Evolutionary conservation across 148 eudicot species (phyloP), one percentile per base, ranked within the genome.

Genomic region (Limonium bicolor): DNA sequence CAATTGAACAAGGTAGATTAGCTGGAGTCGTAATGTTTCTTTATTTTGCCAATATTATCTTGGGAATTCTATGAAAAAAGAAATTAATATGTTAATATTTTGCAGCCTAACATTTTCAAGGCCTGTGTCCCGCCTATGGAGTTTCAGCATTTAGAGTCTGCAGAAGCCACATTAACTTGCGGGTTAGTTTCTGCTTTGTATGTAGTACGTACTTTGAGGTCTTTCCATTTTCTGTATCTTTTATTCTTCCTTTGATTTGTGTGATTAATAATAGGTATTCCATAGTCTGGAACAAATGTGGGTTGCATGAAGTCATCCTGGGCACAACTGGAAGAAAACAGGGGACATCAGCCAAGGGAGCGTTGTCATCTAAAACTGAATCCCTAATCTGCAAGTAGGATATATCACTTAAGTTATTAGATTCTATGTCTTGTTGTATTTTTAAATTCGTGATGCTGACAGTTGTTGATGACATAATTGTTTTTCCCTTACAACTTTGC

Each of bases 241-340:
- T 21, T 17, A 23, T 47, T 16, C 16, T 35, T 4, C 39, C 23
- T 11, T 13, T 44, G 31, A 19, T n/a, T n/a, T n/a, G n/a, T n/a
- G n/a, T n/a, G n/a, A n/a, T n/a, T n/a, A n/a, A n/a, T n/a, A n/a
- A 27, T 40, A 90, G 95, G 50, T 90, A 84, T 55, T 84, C 99
- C 12, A 71, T 84, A 45, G 72, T 79, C 58, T 90, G 99, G 95
- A 78, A 85, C 60, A 78, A 60, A 41, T 61, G 51, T 51, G 93
- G 83, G 38, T 60, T 80, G 69, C 93, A 80, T 47, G 93, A 84
- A 59, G 93, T 78, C 48, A 67, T 85, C 54, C 80, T 90, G 42
- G 99, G 99, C 38, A 90, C 85, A 7, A 90, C 95, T 30, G 99
- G 97, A 26, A 73, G 99, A 63, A 84, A 78, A 65, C 95, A 90